phyloP scores from a whole-genome alignment of 371 early-diverging fungal genomes.

The Dichotomocladium elegans region DNA sequence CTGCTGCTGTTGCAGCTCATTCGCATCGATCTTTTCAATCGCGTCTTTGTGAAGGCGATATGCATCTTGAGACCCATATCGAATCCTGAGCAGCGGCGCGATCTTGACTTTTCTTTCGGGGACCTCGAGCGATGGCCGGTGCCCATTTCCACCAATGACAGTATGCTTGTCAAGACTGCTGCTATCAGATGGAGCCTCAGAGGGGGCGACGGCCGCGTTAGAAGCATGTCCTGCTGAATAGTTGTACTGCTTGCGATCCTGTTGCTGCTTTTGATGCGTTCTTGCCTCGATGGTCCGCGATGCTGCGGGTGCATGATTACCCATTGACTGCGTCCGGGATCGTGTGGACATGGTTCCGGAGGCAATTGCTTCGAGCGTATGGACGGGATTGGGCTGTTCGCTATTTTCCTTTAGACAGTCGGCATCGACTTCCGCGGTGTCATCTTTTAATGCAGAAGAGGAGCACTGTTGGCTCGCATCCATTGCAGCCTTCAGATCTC shows the following conservation, averaged over 20 bases:
- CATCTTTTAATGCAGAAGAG: neutral
- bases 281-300: neutral
- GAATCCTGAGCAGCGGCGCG: conserved; percentile 29
- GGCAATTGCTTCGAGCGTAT: conserved; percentile 8
- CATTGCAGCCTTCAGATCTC: conserved; percentile 12
- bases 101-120: conserved; percentile 31
- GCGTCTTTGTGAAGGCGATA: conserved; percentile 19
- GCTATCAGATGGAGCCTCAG: conserved; percentile 3
- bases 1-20: conserved; percentile 3
- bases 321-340: neutral
- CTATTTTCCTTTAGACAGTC: neutral
- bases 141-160: neutral
- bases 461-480: neutral
- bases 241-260: neutral
- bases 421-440: neutral
- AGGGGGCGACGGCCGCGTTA: neutral
- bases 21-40: neutral
- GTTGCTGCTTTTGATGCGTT: neutral
- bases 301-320: conserved; percentile 1
- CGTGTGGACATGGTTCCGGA: neutral
- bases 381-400: neutral
- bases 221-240: too few relatives aligned
- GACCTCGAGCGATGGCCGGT: neutral
- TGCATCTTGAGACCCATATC: conserved; percentile 36
- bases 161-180: conserved; percentile 14